A percentile compares a stretch with the other conserved stretches of the same genome.
Evolutionary conservation across 768 basidiomycete genomes (phyloP).

Genomic region (Amanita thiersii): DNA sequence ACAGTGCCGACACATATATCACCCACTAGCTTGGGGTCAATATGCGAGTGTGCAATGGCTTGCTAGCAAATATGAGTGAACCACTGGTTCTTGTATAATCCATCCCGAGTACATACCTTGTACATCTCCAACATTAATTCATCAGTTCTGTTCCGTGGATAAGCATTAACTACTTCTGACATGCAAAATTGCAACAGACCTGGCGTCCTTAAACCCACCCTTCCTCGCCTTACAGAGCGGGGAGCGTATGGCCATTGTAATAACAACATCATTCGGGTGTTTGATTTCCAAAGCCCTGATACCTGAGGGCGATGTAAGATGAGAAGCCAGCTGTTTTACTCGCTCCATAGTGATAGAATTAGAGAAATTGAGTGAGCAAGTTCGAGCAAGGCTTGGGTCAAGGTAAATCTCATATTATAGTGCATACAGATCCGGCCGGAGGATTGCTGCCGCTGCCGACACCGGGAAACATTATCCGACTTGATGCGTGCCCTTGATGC

Average conservation of each 20-base stretch:
- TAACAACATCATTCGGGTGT: conserved; percentile 70
- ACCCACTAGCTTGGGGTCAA: conserved; percentile 59
- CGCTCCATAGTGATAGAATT: conserved; percentile 40
- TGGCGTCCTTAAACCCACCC: conserved; percentile 67
- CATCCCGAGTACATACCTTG: conserved; percentile 34
- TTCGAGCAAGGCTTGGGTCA: background rate
- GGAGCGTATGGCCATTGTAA: conserved; percentile 74
- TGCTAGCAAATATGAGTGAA: conserved; percentile 30
- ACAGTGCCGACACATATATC: conserved; percentile 81
- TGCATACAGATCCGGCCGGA: background rate
- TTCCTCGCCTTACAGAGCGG: conserved; percentile 72
- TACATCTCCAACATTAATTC: conserved; percentile 79
- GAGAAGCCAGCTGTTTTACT: conserved; percentile 57
- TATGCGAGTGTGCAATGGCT: conserved; percentile 44
- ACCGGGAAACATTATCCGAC: background rate
- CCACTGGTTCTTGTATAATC: background rate
- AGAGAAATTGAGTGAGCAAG: background rate
- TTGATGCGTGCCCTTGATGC: background rate
- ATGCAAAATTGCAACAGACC: conserved; percentile 25
- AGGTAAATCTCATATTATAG: background rate
- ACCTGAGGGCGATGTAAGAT: conserved; percentile 40
- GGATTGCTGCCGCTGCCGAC: too few relatives aligned
- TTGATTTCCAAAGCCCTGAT: conserved; percentile 46
- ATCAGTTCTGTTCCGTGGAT: conserved; percentile 43
- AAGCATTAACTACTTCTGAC: conserved; percentile 10